A percentile compares a stretch with the other conserved stretches of the same genome.
Evolutionary conservation across 768 basidiomycete species (phyloP).

Genomic region (Cubamyces lactineus): DNA sequence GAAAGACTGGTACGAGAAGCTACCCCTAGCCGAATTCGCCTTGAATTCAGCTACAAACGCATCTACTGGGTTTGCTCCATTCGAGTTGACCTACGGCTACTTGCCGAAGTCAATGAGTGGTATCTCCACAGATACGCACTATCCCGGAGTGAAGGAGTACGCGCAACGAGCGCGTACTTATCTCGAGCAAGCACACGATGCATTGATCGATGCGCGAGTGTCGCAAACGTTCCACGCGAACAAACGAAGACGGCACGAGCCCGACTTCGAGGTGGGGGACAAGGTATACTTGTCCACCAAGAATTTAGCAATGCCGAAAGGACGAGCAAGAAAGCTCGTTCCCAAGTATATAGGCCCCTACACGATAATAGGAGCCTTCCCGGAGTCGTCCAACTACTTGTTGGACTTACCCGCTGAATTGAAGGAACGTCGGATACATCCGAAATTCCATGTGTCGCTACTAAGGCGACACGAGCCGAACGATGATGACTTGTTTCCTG

Average conservation of each 20-base stretch:
- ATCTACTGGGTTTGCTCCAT: constrained; percentile 41
- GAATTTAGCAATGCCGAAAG: constrained; percentile 40
- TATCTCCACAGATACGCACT: too few species aligned
- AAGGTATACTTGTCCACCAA: constrained; percentile 42
- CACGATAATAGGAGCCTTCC: constrained; percentile 26
- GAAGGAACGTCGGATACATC: constrained; percentile 33
- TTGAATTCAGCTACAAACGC: constrained; percentile 37
- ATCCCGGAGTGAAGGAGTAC: too few species aligned
- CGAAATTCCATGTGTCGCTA: constrained; percentile 39
- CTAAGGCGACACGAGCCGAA: constrained; percentile 35
- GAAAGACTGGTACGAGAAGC: too few species aligned
- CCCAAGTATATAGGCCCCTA: constrained; percentile 47
- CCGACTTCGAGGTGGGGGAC: constrained; percentile 28
- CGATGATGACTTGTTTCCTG: constrained; percentile 41
- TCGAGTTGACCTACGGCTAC: constrained; percentile 33
- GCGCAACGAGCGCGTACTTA: too few species aligned
- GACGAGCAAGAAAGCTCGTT: constrained; percentile 39
- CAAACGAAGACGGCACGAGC: constrained; percentile 22
- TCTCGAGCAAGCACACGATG: too few species aligned
- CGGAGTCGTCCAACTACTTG: too few species aligned
- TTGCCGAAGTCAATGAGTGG: constrained; percentile 30
- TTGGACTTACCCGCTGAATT: constrained; percentile 38
- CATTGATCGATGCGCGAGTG: too few species aligned
- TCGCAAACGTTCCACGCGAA: constrained; percentile 37
- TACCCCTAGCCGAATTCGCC: constrained; percentile 43